Conservation (phyloP, 2,329 filamentous ascomycete species). For the Byssothecium circinans region DNA sequence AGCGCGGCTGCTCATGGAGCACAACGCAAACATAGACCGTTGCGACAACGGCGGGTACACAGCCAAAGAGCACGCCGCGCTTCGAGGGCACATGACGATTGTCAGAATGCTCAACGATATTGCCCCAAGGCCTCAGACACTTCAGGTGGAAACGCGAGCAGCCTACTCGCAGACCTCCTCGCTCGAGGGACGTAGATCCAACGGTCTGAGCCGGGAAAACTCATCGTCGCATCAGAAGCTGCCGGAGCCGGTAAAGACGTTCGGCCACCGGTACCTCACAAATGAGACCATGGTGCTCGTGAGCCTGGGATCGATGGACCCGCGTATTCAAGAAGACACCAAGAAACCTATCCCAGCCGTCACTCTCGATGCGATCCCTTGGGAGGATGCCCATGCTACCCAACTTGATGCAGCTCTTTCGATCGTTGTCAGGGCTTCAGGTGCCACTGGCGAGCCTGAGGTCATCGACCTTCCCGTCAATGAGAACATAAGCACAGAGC, state of each 20-base stretch:
- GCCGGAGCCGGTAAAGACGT: conserved; percentile 85
- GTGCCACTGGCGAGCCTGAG: conserved; percentile 82
- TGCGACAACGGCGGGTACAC: conserved; percentile 91
- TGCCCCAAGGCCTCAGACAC: conserved; percentile 43
- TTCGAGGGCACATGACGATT: conserved; percentile 85
- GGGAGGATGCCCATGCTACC: conserved; percentile 85
- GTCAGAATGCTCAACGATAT: conserved; percentile 68
- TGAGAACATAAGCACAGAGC: conserved; percentile 90
- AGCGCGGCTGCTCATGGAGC: conserved; percentile 74
- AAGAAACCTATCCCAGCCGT: conserved; percentile 65
- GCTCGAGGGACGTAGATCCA: conserved; percentile 50
- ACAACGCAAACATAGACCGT: conserved; percentile 73
- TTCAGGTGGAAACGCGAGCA: conserved; percentile 27
- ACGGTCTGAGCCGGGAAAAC: conserved; percentile 43
- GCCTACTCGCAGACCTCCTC: conserved; percentile 61
- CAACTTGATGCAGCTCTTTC: conserved; percentile 94
- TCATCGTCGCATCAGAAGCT: conserved; percentile 48
- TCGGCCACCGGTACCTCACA: conserved; percentile 91
- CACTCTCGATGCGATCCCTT: conserved; percentile 81
- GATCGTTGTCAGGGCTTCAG: conserved; percentile 82
- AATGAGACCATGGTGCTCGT: conserved; percentile 88
- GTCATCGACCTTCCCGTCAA: conserved; percentile 92
- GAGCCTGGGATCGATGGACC: conserved; percentile 92
- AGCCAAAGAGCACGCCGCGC: conserved; percentile 85
- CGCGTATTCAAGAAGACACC: conserved; percentile 66